Evolutionary conservation across 345 rosid genomes (phyloP).

Genomic region (Populus nigra): DNA sequence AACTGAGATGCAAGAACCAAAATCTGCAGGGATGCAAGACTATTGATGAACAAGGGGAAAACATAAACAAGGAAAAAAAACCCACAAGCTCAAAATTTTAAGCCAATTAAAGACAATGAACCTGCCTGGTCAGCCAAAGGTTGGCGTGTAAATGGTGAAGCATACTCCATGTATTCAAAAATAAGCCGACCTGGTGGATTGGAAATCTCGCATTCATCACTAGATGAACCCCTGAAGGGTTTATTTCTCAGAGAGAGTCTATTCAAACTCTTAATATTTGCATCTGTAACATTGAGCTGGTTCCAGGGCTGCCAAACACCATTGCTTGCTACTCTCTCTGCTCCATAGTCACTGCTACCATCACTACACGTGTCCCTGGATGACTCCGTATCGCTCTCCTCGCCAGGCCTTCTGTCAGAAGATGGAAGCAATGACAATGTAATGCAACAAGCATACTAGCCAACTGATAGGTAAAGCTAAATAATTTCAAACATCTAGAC

Average conservation of each 20-base stretch:
- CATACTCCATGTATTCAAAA: conserved; percentile 76
- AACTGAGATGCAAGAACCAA: conserved; percentile 67
- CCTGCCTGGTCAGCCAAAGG: conserved; percentile 81
- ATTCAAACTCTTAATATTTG: conserved; percentile 42
- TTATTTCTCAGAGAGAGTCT: conserved; percentile 48
- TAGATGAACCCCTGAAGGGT: conserved; percentile 48
- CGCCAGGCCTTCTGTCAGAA: conserved; percentile 51
- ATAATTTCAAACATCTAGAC: neutral
- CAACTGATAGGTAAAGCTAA: neutral
- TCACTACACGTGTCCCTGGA: conserved; percentile 65
- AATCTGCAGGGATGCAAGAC: conserved; percentile 42
- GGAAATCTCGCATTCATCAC: conserved; percentile 63
- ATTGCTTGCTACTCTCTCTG: conserved; percentile 38
- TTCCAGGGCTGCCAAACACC: conserved; percentile 30
- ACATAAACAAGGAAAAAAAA: neutral
- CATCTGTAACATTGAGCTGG: conserved; percentile 29
- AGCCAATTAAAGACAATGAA: conserved; percentile 6
- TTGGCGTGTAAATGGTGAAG: conserved; percentile 75
- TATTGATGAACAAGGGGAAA: neutral
- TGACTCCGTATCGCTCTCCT: conserved; percentile 78
- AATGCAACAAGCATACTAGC: neutral
- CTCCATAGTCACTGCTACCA: conserved; percentile 54
- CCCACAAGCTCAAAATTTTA: neutral
- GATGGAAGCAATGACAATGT: conserved; percentile 9
- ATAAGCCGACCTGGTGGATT: conserved; percentile 48